phyloP scores from a whole-genome alignment of 2,329 filamentous ascomycete species.

The Neofusicoccum parvum region DNA sequence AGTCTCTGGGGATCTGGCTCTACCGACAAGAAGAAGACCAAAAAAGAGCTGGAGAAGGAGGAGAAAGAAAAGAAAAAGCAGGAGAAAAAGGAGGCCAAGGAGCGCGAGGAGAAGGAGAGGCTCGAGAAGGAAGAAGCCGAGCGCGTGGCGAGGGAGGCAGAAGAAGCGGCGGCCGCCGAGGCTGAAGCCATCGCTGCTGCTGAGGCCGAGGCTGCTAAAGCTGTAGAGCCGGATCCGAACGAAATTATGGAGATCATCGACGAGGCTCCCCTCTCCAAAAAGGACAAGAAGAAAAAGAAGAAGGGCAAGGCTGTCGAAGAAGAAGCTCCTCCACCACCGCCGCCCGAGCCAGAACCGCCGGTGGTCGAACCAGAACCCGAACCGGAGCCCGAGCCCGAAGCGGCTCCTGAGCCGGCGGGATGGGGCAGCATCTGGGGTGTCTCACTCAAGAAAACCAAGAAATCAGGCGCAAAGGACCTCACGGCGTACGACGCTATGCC shows the following conservation, averaged over 20 bases:
- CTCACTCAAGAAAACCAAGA: constrained; percentile 48
- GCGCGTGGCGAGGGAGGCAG: background rate
- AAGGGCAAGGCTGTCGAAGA: constrained; percentile 46
- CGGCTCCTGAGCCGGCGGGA: constrained; percentile 22
- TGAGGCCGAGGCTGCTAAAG: constrained; percentile 23
- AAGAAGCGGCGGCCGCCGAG: constrained; percentile 15
- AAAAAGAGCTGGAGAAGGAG: constrained; percentile 27
- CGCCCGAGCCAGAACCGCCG: constrained; percentile 29
- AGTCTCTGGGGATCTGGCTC: constrained; percentile 28
- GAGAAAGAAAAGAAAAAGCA: constrained; percentile 29
- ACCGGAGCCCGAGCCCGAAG: constrained; percentile 34
- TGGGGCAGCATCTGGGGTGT: constrained; percentile 49
- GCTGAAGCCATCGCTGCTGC: constrained; percentile 24
- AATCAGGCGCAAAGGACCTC: constrained; percentile 27
- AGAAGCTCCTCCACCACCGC: constrained; percentile 24
- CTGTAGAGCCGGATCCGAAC: constrained; percentile 24
- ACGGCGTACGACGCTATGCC: constrained; percentile 20
- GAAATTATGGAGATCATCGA: constrained; percentile 19
- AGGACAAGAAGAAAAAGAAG: constrained; percentile 53
- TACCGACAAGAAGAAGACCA: constrained; percentile 25
- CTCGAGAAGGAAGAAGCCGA: constrained; percentile 29
- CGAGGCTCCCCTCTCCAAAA: constrained; percentile 26
- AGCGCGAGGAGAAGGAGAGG: constrained; percentile 28
- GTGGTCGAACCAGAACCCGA: constrained; percentile 13
- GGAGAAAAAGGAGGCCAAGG: constrained; percentile 27